Evolutionary conservation across 495 filamentous ascomycete genomes (phyloP).

Genomic region (Lindgomyces ingoldianus): DNA sequence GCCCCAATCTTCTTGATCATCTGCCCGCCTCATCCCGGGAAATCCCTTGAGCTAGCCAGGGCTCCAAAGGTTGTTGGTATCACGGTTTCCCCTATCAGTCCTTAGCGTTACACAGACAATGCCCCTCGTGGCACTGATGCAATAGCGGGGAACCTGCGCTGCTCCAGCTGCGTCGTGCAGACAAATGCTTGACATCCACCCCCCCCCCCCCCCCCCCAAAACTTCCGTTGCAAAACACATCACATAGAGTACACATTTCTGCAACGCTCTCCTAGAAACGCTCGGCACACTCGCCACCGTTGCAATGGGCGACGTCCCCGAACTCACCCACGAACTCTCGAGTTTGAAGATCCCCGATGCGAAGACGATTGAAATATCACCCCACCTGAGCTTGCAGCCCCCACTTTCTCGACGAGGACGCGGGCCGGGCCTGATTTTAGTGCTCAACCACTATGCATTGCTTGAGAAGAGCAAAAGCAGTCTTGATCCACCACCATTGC

Average conservation of each 20-base stretch:
- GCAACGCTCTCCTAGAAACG: too few species aligned
- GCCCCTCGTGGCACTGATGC: not conserved
- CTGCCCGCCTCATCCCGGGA: not conserved
- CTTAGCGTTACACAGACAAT: not conserved
- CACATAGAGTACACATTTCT: too few species aligned
- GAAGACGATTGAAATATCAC: constrained; percentile 10
- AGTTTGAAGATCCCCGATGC: not conserved
- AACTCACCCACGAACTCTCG: not conserved
- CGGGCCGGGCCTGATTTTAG: constrained; percentile 58
- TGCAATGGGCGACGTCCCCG: not conserved
- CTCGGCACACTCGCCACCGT: not conserved
- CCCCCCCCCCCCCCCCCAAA: not conserved
- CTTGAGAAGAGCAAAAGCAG: constrained; percentile 18
- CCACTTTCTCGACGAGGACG: constrained; percentile 58
- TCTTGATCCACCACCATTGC: constrained; percentile 49
- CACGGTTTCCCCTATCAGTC: not conserved
- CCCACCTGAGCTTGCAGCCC: constrained; percentile 43
- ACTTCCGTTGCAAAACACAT: too few species aligned
- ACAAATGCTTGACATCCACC: not conserved
- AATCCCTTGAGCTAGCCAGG: not conserved
- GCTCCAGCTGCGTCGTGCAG: not conserved
- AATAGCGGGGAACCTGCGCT: not conserved
- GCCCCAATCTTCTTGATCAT: not conserved
- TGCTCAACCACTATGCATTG: constrained; percentile 37
- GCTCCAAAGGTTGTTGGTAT: not conserved